Evolutionary conservation across 495 filamentous ascomycete species (phyloP), one percentile per base, ranked within the genome.

Genomic region (Peziza echinospora): DNA sequence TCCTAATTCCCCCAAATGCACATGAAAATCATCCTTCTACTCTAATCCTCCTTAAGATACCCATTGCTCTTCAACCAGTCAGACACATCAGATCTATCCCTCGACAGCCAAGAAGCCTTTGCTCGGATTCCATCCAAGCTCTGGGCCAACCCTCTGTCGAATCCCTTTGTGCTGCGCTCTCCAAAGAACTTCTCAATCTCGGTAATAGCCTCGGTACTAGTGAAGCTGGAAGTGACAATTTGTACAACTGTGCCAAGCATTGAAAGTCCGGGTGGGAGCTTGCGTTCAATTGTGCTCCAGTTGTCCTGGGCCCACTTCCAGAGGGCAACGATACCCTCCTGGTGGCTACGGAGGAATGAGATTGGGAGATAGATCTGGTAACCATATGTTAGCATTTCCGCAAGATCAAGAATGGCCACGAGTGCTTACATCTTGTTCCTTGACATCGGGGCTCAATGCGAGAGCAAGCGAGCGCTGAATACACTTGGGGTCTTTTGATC

Each of bases 161-260:
- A 78, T 5, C 70, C 80, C 67, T 82, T 93, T 26, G 80, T 89
- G 56, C 76, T 83, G 64, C 76, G 82, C 41, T 71, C 63, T 37
- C 65, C 65, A 56, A 94, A 97, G 72, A 94, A 97, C 21, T 63
- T 66, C 62, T 83, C 65, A 24, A 94, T 77, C 46, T 75, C 71
- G 53, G 73, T 71, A 48, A 82, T 63, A 63, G 91, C 82, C 53
- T 78, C 76, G 54, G 73, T 65, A 40, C 70, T 75, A 46, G 78
- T 80, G 67, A 94, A 93, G 56, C 78, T 75, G 3, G 77, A 75
- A 21, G 84, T 89, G 57, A 75, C 82, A 49, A 93, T 80, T 47
- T 75, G 74, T 5, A 97, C 82, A 51, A 96, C 72, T 8, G 72
- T 73, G 24, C 86, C 80, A 49, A 96, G 71, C 78, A 96, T 91